Evolutionary conservation across 352 stramenopile genomes (phyloP).

Genomic region (Lagenidium sp.): DNA sequence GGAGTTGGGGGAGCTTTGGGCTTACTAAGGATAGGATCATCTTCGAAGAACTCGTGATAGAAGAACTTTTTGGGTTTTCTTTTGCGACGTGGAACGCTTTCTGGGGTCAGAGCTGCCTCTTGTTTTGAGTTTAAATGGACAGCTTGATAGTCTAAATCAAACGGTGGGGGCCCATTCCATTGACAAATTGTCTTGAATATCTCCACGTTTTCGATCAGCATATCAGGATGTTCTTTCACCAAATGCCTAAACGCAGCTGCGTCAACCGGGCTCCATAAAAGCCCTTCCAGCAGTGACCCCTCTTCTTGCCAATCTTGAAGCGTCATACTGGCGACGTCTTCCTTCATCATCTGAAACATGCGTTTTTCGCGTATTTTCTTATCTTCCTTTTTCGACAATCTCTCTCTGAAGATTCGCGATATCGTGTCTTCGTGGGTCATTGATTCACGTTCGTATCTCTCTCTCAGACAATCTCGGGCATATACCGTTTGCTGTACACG

Average conservation of each 20-base stretch:
- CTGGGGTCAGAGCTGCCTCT: conserved; percentile 21
- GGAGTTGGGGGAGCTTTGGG: conserved; percentile 1
- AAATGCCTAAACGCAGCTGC: conserved; percentile 19
- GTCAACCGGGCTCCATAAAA: conserved; percentile 37
- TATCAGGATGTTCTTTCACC: conserved; percentile 16
- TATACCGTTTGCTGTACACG: conserved; percentile 26
- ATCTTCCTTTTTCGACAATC: conserved; percentile 11
- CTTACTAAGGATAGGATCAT: conserved; percentile 35
- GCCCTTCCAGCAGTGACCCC: conserved; percentile 28
- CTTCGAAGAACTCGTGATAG: conserved; percentile 67
- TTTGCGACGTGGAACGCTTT: conserved; percentile 30
- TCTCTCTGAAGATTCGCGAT: conserved; percentile 6
- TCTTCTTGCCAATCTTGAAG: conserved; percentile 39
- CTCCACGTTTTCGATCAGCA: conserved; percentile 33
- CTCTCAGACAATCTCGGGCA: conserved; percentile 16
- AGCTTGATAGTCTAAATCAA: conserved; percentile 48
- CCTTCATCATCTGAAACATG: conserved; percentile 45
- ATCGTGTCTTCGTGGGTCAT: conserved; percentile 36
- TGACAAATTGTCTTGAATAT: conserved; percentile 27
- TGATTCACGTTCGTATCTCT: conserved; percentile 30
- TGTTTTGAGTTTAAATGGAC: conserved; percentile 17
- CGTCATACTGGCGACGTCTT: conserved; percentile 41
- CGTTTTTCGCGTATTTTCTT: conserved; percentile 25
- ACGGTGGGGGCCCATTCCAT: conserved; percentile 14
- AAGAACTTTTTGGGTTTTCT: conserved; percentile 45